phyloP scores from a whole-genome alignment of 768 basidiomycete species.

The Tulasnella sp. region DNA sequence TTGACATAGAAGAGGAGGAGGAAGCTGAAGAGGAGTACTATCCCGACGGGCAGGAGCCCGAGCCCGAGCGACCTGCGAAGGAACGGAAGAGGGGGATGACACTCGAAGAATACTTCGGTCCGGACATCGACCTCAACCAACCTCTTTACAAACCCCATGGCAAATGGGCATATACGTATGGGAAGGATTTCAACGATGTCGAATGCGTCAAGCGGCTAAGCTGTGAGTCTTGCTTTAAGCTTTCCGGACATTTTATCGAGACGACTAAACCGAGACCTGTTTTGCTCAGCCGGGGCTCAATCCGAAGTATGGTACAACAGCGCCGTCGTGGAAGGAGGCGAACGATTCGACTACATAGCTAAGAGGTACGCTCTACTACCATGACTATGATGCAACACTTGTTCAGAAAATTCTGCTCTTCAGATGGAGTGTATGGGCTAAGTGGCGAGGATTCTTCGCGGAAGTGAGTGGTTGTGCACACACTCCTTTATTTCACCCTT shows the following conservation, averaged over 20 bases:
- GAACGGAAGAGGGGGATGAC: neutral
- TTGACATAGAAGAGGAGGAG: neutral
- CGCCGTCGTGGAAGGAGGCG: neutral
- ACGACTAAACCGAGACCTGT: neutral
- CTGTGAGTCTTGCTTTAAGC: neutral
- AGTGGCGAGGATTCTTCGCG: constrained; percentile 2
- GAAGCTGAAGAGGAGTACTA: neutral
- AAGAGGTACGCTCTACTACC: neutral
- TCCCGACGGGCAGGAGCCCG: neutral
- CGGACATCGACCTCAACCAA: neutral
- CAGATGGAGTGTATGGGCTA: constrained; percentile 1
- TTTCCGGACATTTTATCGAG: neutral
- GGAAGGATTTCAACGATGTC: neutral
- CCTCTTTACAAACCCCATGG: neutral
- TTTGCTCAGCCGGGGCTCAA: neutral
- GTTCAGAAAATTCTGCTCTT: neutral
- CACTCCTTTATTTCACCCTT: too few species aligned
- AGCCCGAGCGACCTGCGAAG: neutral
- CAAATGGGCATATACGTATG: neutral
- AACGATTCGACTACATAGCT: neutral
- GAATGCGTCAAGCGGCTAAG: neutral
- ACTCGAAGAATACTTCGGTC: neutral
- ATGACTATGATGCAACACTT: neutral
- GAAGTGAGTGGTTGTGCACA: neutral
- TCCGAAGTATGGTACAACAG: neutral